Base-by-base conservation (phyloP, 371 early-diverging fungal species). In the Rhizopus sp. region DNA sequence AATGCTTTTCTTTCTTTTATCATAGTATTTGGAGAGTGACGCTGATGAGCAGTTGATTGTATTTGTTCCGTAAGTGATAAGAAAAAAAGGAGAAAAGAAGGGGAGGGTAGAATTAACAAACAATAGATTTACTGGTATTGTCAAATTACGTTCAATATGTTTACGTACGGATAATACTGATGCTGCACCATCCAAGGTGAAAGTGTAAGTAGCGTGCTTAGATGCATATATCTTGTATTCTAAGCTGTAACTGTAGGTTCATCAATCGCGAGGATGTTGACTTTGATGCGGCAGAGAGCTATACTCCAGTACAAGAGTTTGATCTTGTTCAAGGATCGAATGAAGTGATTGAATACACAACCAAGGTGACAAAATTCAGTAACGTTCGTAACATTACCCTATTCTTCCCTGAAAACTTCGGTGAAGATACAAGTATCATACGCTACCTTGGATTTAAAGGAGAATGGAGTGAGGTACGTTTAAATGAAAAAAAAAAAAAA, bases 241-340 rank as follows among this genome's bases (percentile, higher is more conserved):
- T 34, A 44, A 39, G 30, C n/a, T 13, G 37, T 15, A n/a, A 8
- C 30, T 10, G 34, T 55, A 93, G 93, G 7, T 94, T 89, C 65
- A 85, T 92, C 60, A 97, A 96, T 72, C 77, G 85, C 6, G 93
- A 94, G 33, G 91, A 92, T 69, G 63, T 97, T 39, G 96, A 97
- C 68, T 97, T 97, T 73, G 93, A 92, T 62, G 85, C 71, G 12
- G 93, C 89, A 5, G 90, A 91, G 4, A 73, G 75, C 13, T 81
- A 84, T 15, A 62, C 56, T 16, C 76, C 89, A 0, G 81, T 87
- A 4, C 96, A 95, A 70, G 88, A 88, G 63, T 93, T 90, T 88
- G 91, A 90, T 9, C 79, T 95, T 38, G 85, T 91, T 7, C 68
- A 77, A 62, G 58, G 64, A 7, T 62, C 69, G 8, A 72, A 82